Evolutionary conservation across 441 rosid genomes (phyloP).

Genomic region (Mallotus japonicus): DNA sequence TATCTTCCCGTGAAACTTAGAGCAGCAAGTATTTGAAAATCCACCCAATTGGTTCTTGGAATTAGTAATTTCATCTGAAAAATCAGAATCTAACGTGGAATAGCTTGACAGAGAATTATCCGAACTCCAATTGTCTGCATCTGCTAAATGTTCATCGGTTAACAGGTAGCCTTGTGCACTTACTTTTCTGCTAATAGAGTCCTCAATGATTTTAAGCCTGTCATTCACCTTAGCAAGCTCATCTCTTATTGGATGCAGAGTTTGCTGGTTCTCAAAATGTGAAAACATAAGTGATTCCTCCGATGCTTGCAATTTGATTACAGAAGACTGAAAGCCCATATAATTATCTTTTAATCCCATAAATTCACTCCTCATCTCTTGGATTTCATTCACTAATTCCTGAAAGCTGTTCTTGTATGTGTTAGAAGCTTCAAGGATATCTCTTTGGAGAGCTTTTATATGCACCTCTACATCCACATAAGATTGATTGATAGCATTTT

Average conservation of each 20-base stretch:
- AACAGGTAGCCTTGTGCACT: constrained; percentile 26
- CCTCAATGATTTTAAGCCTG: constrained; percentile 36
- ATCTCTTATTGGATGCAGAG: constrained; percentile 43
- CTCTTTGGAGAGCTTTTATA: constrained; percentile 29
- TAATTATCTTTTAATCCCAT: constrained; percentile 33
- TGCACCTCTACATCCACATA: constrained; percentile 32
- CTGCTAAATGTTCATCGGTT: constrained; percentile 40
- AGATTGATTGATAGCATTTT: constrained; percentile 32
- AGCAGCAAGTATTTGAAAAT: constrained; percentile 24
- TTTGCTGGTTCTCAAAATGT: constrained; percentile 33
- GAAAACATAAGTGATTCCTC: constrained; percentile 20
- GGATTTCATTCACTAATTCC: constrained; percentile 34
- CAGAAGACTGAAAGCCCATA: constrained; percentile 18
- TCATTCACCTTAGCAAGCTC: constrained; percentile 42
- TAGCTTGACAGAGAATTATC: constrained; percentile 52
- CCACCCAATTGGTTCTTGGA: constrained; percentile 25
- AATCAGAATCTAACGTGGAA: constrained; percentile 56
- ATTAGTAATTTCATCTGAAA: constrained; percentile 39
- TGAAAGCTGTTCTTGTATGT: constrained; percentile 30
- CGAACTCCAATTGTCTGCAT: constrained; percentile 48
- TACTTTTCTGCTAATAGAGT: constrained; percentile 34
- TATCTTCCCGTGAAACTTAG: constrained; percentile 14
- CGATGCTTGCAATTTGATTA: constrained; percentile 13
- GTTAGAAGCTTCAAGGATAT: constrained; percentile 31
- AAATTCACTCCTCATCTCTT: constrained; percentile 29